Evolutionary conservation across 345 rosid genomes (phyloP).

Genomic region (Rhodamnia argentea): DNA sequence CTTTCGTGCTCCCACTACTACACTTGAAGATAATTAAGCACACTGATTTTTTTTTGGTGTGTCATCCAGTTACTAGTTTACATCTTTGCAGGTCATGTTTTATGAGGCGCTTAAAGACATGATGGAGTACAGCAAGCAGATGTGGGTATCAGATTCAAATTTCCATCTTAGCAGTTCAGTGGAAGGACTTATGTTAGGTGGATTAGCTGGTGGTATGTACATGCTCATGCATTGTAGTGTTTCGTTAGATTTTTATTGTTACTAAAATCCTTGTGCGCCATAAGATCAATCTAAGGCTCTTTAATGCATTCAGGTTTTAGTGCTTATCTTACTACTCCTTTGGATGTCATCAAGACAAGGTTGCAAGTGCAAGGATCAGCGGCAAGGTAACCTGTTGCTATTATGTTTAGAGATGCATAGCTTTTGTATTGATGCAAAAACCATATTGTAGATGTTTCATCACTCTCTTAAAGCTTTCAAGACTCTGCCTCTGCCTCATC

Average conservation of each 20-base stretch:
- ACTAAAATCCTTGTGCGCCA: background rate
- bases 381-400: slow-evolving; percentile 31
- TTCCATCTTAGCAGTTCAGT: slow-evolving; percentile 32
- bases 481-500: background rate
- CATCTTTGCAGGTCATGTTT: slow-evolving; percentile 53
- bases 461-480: background rate
- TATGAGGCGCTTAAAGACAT: slow-evolving; percentile 74
- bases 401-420: background rate
- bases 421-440: background rate
- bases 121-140: slow-evolving; percentile 44
- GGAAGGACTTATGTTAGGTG: slow-evolving; percentile 84
- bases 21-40: background rate
- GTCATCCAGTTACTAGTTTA: background rate
- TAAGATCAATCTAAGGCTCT: background rate
- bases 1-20: background rate
- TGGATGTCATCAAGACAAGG: slow-evolving; percentile 90
- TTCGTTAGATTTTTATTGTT: background rate
- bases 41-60: background rate
- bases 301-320: slow-evolving; percentile 54
- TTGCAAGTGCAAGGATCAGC: slow-evolving; percentile 86
- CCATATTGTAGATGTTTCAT: background rate
- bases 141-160: slow-evolving; percentile 35
- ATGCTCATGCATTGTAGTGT: background rate
- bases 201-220: slow-evolving; percentile 89
- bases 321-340: slow-evolving; percentile 81